A percentile compares a stretch with the other conserved stretches of the same genome.
These are phyloP conservation scores for Rhizopogon parksii DNA, from an alignment of 1,284 basidiomycete genomes.

Conservation along the genomic window DNA sequence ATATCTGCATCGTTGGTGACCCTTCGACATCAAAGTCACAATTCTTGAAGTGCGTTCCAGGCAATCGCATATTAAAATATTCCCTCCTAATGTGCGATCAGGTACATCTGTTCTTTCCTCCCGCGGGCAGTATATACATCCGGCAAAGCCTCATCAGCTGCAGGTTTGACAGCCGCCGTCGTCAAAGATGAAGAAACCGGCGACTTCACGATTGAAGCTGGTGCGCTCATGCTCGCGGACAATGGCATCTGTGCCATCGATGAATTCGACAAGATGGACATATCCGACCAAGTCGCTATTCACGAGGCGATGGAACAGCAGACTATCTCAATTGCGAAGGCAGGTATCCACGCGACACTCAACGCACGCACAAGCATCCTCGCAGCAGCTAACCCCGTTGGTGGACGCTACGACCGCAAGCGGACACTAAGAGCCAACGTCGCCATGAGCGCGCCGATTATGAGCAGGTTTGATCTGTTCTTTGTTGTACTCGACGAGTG, in stretches of 20 bases:
- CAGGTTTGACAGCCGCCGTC: conserved; percentile 97
- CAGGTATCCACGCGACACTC: conserved; percentile 96
- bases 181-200: conserved; percentile 99
- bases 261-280: conserved; percentile 99
- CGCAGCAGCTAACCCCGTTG: conserved; percentile 96
- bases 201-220: conserved; percentile 99
- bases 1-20: conserved; percentile 97
- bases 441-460: conserved; percentile 97
- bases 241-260: conserved; percentile 99
- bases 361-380: conserved; percentile 98
- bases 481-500: conserved; percentile 99
- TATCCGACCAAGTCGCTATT: conserved; percentile 97
- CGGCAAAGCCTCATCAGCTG: conserved; percentile 97
- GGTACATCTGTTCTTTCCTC: conserved; percentile 98
- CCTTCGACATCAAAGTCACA: conserved; percentile 97
- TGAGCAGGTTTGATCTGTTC: conserved; percentile 99
- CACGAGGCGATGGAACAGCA: conserved; percentile 99
- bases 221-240: conserved; percentile 98
- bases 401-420: conserved; percentile 95
- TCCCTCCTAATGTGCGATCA: conserved; percentile 26
- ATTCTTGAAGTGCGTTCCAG: conserved; percentile 80
- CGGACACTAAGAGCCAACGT: conserved; percentile 92
- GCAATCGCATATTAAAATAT: neutral
- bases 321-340: conserved; percentile 98
- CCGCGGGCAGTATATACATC: conserved; percentile 98